Percentiles rank a stretch among this genome's conserved stretches.
Evolutionary conservation across 768 basidiomycete genomes (phyloP).

Genomic region (Paxillus involutus): DNA sequence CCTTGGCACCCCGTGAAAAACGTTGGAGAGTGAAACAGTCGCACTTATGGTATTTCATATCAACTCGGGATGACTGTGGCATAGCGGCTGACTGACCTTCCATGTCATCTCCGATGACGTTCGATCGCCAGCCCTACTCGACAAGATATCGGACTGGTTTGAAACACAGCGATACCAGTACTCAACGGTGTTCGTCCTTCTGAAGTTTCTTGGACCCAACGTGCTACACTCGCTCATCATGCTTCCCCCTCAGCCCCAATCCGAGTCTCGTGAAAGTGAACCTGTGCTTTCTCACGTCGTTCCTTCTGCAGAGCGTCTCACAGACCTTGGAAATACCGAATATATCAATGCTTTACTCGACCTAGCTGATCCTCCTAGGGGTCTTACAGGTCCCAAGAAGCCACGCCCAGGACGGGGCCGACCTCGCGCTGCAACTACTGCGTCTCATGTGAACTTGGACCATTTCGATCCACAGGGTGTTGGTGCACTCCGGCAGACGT

Average conservation of each 20-base stretch:
- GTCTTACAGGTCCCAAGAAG: neutral
- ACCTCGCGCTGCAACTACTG: constrained; percentile 1
- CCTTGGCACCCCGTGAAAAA: no score
- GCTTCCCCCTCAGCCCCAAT: neutral
- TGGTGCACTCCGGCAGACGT: constrained; percentile 14
- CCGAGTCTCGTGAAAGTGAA: neutral
- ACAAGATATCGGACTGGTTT: neutral
- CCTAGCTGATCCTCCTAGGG: constrained; percentile 2
- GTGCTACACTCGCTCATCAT: neutral
- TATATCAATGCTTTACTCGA: constrained; percentile 10
- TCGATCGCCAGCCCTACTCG: neutral
- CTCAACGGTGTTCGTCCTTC: no score
- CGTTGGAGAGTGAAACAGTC: no score
- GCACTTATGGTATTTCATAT: no score
- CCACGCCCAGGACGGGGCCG: neutral
- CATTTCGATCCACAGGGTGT: constrained; percentile 58
- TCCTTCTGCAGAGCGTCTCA: neutral
- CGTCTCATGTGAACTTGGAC: constrained; percentile 41
- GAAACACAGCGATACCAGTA: neutral
- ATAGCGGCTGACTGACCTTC: no score
- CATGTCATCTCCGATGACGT: neutral
- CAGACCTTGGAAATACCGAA: constrained; percentile 12
- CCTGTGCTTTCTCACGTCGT: constrained; percentile 1
- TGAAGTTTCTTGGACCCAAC: neutral
- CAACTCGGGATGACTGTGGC: no score